Conservation (phyloP, 352 stramenopile genomes). For the Globisporangium paddicum region DNA sequence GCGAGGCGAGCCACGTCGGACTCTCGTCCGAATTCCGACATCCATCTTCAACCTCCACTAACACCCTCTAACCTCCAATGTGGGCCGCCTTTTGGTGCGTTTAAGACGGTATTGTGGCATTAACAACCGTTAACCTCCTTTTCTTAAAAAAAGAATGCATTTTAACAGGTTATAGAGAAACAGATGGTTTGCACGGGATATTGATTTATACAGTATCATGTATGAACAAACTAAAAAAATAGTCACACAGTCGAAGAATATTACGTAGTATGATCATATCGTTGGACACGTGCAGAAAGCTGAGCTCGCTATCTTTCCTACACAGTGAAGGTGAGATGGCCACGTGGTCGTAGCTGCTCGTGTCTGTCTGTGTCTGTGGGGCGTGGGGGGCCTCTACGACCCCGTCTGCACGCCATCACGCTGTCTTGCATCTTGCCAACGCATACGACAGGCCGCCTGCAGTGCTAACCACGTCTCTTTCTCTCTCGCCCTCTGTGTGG, state of each 20-base stretch:
- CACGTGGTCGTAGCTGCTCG: slow-evolving; percentile 7
- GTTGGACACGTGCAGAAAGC: background rate
- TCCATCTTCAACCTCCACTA: slow-evolving; percentile 9
- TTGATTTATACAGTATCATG: too few relatives aligned
- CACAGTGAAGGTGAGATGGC: slow-evolving; percentile 13
- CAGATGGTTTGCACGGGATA: too few relatives aligned
- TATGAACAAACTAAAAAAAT: too few relatives aligned
- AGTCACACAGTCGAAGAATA: too few relatives aligned
- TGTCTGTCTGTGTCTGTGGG: background rate
- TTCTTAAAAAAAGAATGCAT: too few relatives aligned
- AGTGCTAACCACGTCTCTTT: background rate
- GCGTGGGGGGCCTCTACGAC: too few relatives aligned
- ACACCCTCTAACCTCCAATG: background rate
- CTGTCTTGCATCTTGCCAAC: too few relatives aligned
- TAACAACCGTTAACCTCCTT: background rate
- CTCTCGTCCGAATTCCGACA: slow-evolving; percentile 10
- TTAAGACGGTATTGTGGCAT: too few relatives aligned
- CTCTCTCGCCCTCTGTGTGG: background rate
- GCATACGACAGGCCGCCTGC: background rate
- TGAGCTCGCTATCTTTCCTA: slow-evolving; percentile 15
- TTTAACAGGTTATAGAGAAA: too few relatives aligned
- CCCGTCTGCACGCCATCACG: too few relatives aligned
- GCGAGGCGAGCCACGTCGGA: slow-evolving; percentile 9
- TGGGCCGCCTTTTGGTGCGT: background rate
- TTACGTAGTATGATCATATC: too few relatives aligned